These are phyloP conservation scores for Lecanicillium sp. DNA, from an alignment of 2,329 filamentous ascomycete species.

Conservation along the genomic window DNA sequence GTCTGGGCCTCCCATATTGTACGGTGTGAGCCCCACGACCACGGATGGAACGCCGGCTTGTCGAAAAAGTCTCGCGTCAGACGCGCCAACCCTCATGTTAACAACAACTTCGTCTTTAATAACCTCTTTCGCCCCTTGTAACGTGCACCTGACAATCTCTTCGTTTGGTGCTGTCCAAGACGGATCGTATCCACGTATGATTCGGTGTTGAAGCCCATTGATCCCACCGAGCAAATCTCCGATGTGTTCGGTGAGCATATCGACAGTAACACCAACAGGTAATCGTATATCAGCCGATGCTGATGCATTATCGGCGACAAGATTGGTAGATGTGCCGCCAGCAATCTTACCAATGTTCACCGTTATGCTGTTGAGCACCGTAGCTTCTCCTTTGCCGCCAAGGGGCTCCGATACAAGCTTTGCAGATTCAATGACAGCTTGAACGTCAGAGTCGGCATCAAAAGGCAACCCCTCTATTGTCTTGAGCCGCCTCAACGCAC, in stretches of 20 bases:
- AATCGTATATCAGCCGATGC: conserved; percentile 9
- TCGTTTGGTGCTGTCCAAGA: conserved; percentile 9
- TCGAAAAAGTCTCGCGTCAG: conserved; percentile 10
- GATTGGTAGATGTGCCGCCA: conserved; percentile 10
- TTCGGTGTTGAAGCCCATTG: conserved; percentile 1
- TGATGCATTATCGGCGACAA: conserved; percentile 8
- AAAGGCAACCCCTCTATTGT: conserved; percentile 3
- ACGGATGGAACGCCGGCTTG: conserved; percentile 8
- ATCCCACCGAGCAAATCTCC: background rate
- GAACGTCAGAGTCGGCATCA: background rate
- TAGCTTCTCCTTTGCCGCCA: conserved; percentile 8
- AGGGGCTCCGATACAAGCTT: conserved; percentile 8
- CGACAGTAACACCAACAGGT: conserved; percentile 7
- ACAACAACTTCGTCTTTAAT: conserved; percentile 5
- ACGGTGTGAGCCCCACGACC: conserved; percentile 10
- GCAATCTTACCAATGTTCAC: conserved; percentile 11
- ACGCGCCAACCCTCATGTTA: conserved; percentile 10
- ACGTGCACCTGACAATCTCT: conserved; percentile 6
- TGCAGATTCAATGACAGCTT: conserved; percentile 2
- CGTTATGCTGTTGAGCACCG: conserved; percentile 5
- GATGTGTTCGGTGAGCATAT: conserved; percentile 2
- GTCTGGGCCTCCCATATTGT: conserved; percentile 10
- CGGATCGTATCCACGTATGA: conserved; percentile 7
- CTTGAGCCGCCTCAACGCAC: conserved; percentile 5
- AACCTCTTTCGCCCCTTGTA: conserved; percentile 7